A percentile compares a stretch with the other conserved stretches of the same genome.
Conservation (phyloP, 2,329 filamentous ascomycete species). For the Paradendryphiella salina region DNA sequence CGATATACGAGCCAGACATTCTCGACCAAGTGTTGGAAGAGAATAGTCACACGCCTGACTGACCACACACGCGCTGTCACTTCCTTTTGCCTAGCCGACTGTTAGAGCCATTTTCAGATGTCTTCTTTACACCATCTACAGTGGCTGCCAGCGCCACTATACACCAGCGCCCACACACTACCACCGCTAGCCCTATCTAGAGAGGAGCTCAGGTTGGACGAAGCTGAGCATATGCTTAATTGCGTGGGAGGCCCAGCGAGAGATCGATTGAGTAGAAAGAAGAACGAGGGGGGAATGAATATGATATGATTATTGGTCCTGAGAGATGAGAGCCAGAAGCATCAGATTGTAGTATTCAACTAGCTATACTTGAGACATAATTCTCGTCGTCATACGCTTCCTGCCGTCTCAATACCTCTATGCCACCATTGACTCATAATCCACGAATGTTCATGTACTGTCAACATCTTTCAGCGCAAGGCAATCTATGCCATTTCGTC, state of each 20-base stretch:
- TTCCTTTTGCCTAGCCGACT: conserved; percentile 1
- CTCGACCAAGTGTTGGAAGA: conserved; percentile 43
- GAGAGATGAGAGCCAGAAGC: no score
- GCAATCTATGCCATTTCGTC: no score
- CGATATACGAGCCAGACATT: conserved; percentile 4
- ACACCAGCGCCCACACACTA: neutral
- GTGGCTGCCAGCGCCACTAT: neutral
- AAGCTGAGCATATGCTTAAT: neutral
- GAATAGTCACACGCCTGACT: conserved; percentile 8
- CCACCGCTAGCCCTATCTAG: neutral
- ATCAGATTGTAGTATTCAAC: no score
- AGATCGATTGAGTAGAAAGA: no score
- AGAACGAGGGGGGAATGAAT: no score
- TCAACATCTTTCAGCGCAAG: no score
- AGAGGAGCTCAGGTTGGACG: neutral
- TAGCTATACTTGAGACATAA: no score
- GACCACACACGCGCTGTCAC: conserved; percentile 1
- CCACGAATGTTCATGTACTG: no score
- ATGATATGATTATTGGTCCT: no score
- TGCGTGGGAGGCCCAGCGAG: neutral
- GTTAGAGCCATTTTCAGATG: neutral
- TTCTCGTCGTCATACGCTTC: no score
- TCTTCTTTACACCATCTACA: conserved; percentile 8
- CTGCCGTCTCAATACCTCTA: no score
- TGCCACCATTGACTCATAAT: no score